Conservation (phyloP, 2,329 filamentous ascomycete genomes). For the Colletotrichum noveboracense region DNA sequence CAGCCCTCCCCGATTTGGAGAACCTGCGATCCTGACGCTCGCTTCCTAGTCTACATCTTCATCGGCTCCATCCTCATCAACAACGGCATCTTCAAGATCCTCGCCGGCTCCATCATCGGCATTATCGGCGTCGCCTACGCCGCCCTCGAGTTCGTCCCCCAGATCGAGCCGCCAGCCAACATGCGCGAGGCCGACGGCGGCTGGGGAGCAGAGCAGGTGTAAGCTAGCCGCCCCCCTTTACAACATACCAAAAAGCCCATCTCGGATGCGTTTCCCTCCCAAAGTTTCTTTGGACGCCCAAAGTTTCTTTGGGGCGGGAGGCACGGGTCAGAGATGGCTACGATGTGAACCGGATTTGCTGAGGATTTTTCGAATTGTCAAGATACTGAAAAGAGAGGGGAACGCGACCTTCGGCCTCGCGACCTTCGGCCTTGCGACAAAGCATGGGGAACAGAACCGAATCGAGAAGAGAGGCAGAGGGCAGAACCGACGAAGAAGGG, state of each 20-base stretch:
- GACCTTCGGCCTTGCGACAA: background rate
- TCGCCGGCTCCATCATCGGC: constrained; percentile 80
- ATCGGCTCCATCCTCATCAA: constrained; percentile 85
- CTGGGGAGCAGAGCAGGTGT: constrained; percentile 81
- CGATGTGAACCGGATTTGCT: constrained; percentile 21
- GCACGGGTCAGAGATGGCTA: background rate
- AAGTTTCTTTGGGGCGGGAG: background rate
- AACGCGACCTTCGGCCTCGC: background rate
- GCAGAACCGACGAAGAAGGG: background rate
- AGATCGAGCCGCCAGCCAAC: constrained; percentile 80
- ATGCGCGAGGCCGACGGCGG: constrained; percentile 80
- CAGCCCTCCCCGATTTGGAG: background rate
- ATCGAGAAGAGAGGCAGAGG: background rate
- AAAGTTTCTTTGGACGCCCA: background rate
- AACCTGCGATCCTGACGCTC: background rate
- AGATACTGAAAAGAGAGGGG: constrained; percentile 22
- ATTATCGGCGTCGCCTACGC: constrained; percentile 80
- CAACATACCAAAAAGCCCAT: constrained; percentile 10
- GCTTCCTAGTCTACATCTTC: constrained; percentile 86
- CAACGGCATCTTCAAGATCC: constrained; percentile 67
- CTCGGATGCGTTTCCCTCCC: constrained; percentile 8
- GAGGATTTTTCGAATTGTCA: constrained; percentile 18
- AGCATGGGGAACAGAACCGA: background rate
- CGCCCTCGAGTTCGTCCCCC: constrained; percentile 77
- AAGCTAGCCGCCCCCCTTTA: constrained; percentile 32